Percentiles rank a stretch among this genome's conserved stretches.
phyloP scores from a whole-genome alignment of 345 rosid species.

The Euclidium syriacum region DNA sequence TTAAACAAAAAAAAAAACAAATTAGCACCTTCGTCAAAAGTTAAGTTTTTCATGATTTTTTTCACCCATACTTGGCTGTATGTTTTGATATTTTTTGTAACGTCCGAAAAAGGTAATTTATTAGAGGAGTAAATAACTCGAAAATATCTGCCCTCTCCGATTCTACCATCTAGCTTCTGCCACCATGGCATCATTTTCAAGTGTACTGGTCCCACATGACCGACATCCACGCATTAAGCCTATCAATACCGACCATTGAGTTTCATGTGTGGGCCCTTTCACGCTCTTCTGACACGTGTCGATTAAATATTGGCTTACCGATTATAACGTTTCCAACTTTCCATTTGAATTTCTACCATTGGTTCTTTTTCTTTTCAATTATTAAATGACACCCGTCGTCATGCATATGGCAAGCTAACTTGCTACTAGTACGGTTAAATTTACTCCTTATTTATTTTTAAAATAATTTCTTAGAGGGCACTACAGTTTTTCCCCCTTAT shows the following conservation, averaged over 20 bases:
- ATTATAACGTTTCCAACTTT: no score
- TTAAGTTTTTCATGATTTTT: no score
- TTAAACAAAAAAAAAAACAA: no score
- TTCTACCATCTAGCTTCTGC: background rate
- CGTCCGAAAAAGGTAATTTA: no score
- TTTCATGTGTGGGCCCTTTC: background rate
- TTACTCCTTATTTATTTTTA: background rate
- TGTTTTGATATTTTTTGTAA: no score
- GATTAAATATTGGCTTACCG: background rate
- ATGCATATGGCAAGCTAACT: background rate
- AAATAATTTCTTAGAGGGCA: background rate
- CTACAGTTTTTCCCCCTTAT: background rate
- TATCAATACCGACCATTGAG: constrained; percentile 1
- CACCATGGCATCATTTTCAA: background rate
- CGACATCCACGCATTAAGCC: constrained; percentile 20
- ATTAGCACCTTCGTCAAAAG: no score
- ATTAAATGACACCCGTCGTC: background rate
- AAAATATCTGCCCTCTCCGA: no score
- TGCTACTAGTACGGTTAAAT: background rate
- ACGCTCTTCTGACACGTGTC: background rate
- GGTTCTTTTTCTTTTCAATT: background rate
- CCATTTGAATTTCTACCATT: no score
- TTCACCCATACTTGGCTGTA: no score
- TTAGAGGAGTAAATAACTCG: no score
- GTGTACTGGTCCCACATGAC: constrained; percentile 2